phyloP scores from a whole-genome alignment of 768 basidiomycete genomes.

The Pisolithus tinctorius region DNA sequence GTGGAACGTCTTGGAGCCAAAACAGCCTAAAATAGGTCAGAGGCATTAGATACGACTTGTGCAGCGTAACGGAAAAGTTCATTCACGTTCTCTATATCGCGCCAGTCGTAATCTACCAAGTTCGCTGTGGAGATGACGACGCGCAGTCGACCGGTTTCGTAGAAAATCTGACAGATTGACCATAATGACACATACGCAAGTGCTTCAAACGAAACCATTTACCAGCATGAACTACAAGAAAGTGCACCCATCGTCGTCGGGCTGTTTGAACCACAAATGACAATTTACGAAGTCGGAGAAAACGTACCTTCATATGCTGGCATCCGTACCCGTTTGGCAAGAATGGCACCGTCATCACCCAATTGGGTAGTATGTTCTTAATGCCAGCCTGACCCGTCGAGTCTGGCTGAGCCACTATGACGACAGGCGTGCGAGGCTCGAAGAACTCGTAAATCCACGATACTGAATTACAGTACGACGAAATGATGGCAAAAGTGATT shows the following conservation, averaged over 20 bases:
- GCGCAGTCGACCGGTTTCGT: conserved; percentile 75
- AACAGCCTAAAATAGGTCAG: conserved; percentile 43
- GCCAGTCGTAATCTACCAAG: conserved; percentile 78
- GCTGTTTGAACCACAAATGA: neutral
- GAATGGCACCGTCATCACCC: conserved; percentile 64
- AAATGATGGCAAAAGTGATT: conserved; percentile 71
- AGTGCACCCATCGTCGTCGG: neutral
- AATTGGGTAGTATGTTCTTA: conserved; percentile 62
- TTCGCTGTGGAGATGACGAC: conserved; percentile 84
- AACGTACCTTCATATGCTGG: conserved; percentile 71
- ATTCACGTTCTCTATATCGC: conserved; percentile 81
- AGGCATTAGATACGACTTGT: neutral
- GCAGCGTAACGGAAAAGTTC: neutral
- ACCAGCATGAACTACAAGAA: conserved; percentile 65
- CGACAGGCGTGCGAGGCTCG: conserved; percentile 64
- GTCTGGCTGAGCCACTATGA: conserved; percentile 67
- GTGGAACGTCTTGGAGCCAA: conserved; percentile 82
- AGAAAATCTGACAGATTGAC: conserved; percentile 57
- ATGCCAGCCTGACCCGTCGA: conserved; percentile 48
- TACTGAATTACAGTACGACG: conserved; percentile 61
- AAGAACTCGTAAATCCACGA: conserved; percentile 77
- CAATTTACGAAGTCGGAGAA: neutral
- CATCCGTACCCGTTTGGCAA: conserved; percentile 57
- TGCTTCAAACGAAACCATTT: conserved; percentile 8
- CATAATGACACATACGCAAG: neutral